These are phyloP conservation scores for Quambalaria eucalypti DNA, from an alignment of 1,284 basidiomycete species.

Conservation along the genomic window DNA sequence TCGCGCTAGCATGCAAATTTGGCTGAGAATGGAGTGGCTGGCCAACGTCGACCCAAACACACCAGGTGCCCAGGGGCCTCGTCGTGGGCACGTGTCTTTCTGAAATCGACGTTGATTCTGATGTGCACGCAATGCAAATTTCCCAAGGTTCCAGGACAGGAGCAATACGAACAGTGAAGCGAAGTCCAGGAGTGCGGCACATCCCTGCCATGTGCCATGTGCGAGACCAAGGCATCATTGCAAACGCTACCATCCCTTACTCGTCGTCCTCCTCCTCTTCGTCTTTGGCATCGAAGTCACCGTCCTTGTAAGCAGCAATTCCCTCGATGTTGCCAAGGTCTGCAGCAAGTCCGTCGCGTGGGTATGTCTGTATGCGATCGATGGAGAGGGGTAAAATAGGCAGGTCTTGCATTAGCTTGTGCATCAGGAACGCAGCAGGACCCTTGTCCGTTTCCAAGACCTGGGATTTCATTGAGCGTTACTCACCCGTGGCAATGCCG, in stretches of 20 bases:
- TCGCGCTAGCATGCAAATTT: no score
- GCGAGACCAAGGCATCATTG: background rate
- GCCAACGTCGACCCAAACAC: no score
- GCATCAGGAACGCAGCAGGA: no score
- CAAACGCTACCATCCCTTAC: background rate
- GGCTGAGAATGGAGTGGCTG: no score
- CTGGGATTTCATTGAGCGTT: no score
- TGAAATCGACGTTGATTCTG: no score
- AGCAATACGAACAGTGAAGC: background rate
- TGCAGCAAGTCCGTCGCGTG: conserved; percentile 38
- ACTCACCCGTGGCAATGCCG: conserved; percentile 27
- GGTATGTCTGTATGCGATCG: conserved; percentile 22
- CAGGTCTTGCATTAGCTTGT: background rate
- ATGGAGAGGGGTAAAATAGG: background rate
- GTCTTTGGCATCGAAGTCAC: conserved; percentile 16
- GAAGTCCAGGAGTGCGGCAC: background rate
- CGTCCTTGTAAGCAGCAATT: conserved; percentile 19
- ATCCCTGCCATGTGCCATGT: background rate
- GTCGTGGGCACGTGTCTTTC: no score
- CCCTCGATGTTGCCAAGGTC: conserved; percentile 30
- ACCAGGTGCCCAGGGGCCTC: no score
- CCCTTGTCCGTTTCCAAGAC: no score
- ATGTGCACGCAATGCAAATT: no score
- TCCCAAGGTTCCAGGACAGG: background rate
- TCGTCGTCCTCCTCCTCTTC: conserved; percentile 21